These are phyloP conservation scores for Andrographis paniculata DNA, from an alignment of 305 asterid species.

Conservation along the genomic window DNA sequence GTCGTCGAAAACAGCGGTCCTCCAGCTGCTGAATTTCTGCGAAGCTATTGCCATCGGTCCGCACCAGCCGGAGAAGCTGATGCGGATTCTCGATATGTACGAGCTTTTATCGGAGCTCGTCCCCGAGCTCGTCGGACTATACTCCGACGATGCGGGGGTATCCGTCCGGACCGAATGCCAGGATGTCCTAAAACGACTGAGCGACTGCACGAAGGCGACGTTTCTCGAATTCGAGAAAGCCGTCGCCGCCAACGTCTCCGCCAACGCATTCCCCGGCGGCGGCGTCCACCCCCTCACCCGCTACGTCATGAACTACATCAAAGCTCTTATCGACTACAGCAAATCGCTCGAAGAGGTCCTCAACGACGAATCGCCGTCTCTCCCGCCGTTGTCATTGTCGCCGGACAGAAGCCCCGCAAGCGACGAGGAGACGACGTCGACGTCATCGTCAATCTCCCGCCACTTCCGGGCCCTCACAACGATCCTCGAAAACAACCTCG, in stretches of 20 bases:
- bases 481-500: conserved; percentile 56
- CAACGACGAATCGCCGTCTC: conserved; percentile 46
- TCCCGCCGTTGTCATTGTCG: conserved; percentile 23
- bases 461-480: conserved; percentile 59
- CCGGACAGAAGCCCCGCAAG: conserved; percentile 48
- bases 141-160: conserved; percentile 43
- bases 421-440: conserved; percentile 39
- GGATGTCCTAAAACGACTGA: conserved; percentile 48
- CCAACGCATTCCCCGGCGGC: conserved; percentile 62
- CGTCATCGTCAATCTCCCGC: conserved; percentile 36
- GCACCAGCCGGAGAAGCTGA: conserved; percentile 76
- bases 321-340: conserved; percentile 55
- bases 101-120: conserved; percentile 71
- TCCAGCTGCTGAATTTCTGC: conserved; percentile 71
- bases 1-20: conserved; percentile 58
- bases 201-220: conserved; percentile 65
- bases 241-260: conserved; percentile 53
- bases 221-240: conserved; percentile 78
- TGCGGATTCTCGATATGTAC: conserved; percentile 80
- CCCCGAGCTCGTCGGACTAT: conserved; percentile 46
- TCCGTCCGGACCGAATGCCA: conserved; percentile 50
- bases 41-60: conserved; percentile 88
- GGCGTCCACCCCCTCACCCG: conserved; percentile 80
- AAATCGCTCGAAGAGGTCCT: conserved; percentile 60
- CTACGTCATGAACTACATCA: conserved; percentile 88